Evolutionary conservation across 768 basidiomycete species (phyloP).

Genomic region (Russula sp.): DNA sequence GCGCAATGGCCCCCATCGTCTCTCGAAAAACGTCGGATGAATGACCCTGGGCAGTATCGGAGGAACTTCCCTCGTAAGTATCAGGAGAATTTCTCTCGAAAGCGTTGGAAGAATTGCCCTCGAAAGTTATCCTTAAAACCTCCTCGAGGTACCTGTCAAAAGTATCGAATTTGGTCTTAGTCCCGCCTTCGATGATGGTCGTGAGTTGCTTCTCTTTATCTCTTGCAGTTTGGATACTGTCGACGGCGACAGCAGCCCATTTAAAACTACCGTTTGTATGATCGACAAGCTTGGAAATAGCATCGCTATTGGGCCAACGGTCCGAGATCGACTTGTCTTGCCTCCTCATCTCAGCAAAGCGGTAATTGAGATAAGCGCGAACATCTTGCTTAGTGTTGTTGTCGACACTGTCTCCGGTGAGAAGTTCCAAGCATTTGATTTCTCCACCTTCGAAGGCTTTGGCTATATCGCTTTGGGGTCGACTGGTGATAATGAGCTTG

Average conservation of each 20-base stretch:
- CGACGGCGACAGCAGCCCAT: slow-evolving; percentile 22
- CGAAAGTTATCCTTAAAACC: slow-evolving; percentile 3
- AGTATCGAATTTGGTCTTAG: slow-evolving; percentile 4
- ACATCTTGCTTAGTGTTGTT: slow-evolving; percentile 1
- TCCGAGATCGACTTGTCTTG: slow-evolving; percentile 15
- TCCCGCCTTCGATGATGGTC: slow-evolving; percentile 8
- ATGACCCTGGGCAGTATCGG: neutral
- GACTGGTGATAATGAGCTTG: slow-evolving; percentile 25
- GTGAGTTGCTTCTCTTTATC: slow-evolving; percentile 13
- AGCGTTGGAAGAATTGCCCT: neutral
- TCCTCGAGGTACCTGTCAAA: slow-evolving; percentile 17
- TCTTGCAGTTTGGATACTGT: slow-evolving; percentile 5
- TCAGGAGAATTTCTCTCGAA: slow-evolving; percentile 4
- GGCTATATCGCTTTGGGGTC: slow-evolving; percentile 16
- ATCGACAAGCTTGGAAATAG: slow-evolving; percentile 1
- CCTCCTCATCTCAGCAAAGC: slow-evolving; percentile 18
- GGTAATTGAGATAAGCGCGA: slow-evolving; percentile 15
- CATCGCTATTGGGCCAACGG: slow-evolving; percentile 18
- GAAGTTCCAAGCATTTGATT: slow-evolving; percentile 15
- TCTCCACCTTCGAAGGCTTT: slow-evolving; percentile 14
- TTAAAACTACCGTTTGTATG: slow-evolving; percentile 18
- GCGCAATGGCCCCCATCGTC: slow-evolving; percentile 17
- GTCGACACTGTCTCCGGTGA: slow-evolving; percentile 15
- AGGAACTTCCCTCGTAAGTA: neutral
- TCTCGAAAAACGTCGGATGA: slow-evolving; percentile 10